Base-by-base conservation (phyloP, 805 yeast genomes). In the Diddensiella caesifluorescens region DNA sequence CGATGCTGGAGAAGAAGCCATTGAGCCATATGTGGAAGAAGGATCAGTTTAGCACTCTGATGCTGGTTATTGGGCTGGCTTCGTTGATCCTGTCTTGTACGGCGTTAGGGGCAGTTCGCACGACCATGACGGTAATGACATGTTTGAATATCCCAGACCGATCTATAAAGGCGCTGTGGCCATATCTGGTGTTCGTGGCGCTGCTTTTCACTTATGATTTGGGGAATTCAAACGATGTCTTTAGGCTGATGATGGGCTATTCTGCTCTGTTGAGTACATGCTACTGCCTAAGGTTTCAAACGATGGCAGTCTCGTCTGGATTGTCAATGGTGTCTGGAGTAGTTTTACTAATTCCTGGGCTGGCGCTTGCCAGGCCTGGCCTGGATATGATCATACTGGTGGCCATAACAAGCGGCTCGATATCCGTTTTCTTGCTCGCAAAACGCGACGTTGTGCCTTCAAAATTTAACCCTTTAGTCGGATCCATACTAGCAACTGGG, bases 371-470 rank as follows among this genome's bases (percentile, higher is more conserved):
- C 3, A 13, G 41, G 2, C 46, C 45, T 5, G 35, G 36, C 2
- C 21, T 48, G 15, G 48, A 43, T 32, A 31, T 43, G 13, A 15
- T 50, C 22, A 36, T 50, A 13, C 38, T 56, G 22, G 45, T 52
- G 10, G 37, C 51, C 4, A 58, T 60, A 18, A 47, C 63, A 3
- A 45, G 56, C 26, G 55, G 59, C 4, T 53, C 64, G 0, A 36
- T 54, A 4, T 60, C 59, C 1, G 62, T 60, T 6, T 60, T 57
- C 38, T 35, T 56, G 15, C 41, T 60, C 7, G 50, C 59, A 16
- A 47, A 52, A 12, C 48, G 57, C 9, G 63, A 59, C 36, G 36
- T 55, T 13, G 44, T 41, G 10, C 54, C 54, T 15, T 41, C 59
- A 5, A 40, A 63, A 23, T 39, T 44, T 41, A 60, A 60, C 38